Conservation (phyloP, 176 grass and related monocot genomes). For the Bolboschoenus planiculmis region DNA sequence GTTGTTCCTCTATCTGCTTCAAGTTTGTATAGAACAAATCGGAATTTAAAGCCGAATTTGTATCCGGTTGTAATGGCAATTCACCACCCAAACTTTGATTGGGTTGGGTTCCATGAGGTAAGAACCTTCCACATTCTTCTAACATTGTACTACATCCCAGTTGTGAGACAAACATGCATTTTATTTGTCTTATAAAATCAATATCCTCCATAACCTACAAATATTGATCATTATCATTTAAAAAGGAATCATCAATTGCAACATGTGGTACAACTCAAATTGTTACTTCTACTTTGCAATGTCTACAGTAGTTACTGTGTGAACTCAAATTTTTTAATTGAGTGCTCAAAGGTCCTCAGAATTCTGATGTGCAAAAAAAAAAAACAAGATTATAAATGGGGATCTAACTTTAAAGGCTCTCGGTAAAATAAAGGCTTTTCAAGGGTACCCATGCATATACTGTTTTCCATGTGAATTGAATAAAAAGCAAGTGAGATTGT, state of each 20-base stretch:
- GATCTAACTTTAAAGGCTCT: not conserved
- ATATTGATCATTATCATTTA: not conserved
- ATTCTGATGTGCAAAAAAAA: not conserved
- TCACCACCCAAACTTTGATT: slow-evolving; percentile 7
- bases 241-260: not conserved
- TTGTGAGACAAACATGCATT: slow-evolving; percentile 29
- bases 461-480: not conserved
- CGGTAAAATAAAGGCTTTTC: not conserved
- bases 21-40: slow-evolving; percentile 14
- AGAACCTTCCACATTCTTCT: slow-evolving; percentile 7
- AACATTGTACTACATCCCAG: not conserved
- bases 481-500: slow-evolving; percentile 11
- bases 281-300: not conserved
- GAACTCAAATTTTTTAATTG: not conserved
- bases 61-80: slow-evolving; percentile 10
- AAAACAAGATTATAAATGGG: not conserved
- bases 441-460: not conserved
- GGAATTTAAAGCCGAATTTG: slow-evolving; percentile 19
- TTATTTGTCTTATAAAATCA: slow-evolving; percentile 29
- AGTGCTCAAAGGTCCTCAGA: not conserved
- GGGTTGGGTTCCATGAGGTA: slow-evolving; percentile 3
- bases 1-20: slow-evolving; percentile 7
- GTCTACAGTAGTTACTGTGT: not conserved
- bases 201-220: slow-evolving; percentile 39
- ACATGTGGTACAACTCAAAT: not conserved